A percentile compares a stretch with the other conserved stretches of the same genome.
Conservation (phyloP, 108 stramenopile genomes). For the Cyclotella baltica region DNA sequence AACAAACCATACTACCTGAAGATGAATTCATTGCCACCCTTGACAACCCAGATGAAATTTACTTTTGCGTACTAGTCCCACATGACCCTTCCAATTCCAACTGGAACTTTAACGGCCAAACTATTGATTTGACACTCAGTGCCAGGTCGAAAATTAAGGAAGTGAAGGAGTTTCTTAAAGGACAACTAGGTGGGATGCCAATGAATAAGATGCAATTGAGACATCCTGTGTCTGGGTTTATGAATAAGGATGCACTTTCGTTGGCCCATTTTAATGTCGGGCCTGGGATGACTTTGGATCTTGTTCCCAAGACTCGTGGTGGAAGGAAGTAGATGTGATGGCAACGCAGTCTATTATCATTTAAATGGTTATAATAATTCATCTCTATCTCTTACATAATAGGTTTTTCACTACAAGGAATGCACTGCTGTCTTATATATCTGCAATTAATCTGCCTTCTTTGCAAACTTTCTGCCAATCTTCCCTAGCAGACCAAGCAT, state of each 20-base stretch:
- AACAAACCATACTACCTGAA: constrained; percentile 52
- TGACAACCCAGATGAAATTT: constrained; percentile 61
- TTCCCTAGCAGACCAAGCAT: constrained; percentile 50
- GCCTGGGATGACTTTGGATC: constrained; percentile 69
- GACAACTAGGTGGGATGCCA: constrained; percentile 79
- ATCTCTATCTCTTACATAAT: no score
- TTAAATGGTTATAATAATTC: no score
- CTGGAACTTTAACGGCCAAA: constrained; percentile 90
- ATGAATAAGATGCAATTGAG: constrained; percentile 89
- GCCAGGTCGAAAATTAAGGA: constrained; percentile 75
- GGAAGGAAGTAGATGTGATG: constrained; percentile 80
- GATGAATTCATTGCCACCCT: constrained; percentile 72
- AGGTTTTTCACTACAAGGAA: no score
- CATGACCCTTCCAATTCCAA: constrained; percentile 72
- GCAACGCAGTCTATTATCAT: no score
- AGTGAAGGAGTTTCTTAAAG: constrained; percentile 70
- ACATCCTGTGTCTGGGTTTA: constrained; percentile 62
- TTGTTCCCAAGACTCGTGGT: constrained; percentile 80
- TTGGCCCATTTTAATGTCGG: constrained; percentile 81
- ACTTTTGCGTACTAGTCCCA: constrained; percentile 72
- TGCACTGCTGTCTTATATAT: no score
- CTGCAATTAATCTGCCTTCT: constrained; percentile 4
- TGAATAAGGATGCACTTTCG: constrained; percentile 71
- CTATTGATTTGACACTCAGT: constrained; percentile 64
- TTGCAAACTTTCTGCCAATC: constrained; percentile 45